Base-by-base conservation (phyloP, 176 grass and related monocot species). In the Carex littledalei region DNA sequence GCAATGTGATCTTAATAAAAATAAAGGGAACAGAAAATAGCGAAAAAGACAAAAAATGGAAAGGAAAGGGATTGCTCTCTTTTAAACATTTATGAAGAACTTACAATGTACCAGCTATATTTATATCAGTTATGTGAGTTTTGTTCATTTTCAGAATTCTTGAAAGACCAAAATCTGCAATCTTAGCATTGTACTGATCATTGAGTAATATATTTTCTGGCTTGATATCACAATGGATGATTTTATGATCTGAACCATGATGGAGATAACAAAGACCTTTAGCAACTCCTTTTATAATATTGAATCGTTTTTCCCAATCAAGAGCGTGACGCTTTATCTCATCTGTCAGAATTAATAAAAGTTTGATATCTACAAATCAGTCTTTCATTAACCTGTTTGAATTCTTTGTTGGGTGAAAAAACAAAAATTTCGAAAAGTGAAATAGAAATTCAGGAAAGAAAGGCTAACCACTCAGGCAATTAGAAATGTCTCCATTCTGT, bases 201-300 rank as follows among this genome's bases (percentile, higher is more conserved):
- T 88, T 81, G 6, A 88, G 67, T 34, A 88, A 47, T 14, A 88
- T 74, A 74, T 88, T 88, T 72, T 72, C 82, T 14, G 80, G 80
- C 75, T 88, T 88, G n/a, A 88, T 63, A 65, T 88, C 86, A 62
- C 86, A 77, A 56, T 88, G 86, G 67, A 88, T 78, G 17, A 84
- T 84, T 17, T 77, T 77, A 9, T 83, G 39, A 50, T 83, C 62
- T 3, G 80, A 84, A 45, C 82, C 45, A 49, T 88, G 68, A 57
- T 88, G 81, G 10, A 88, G 86, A 54, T 68, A 79, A 15, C 17
- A 76, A 78, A 88, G 86, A 55, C 86, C 86, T 84, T 67, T 81
- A 21, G 81, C 86, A 63, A 73, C 52, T 63, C 68, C 86, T 3
- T 60, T 65, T 47, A 88, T 66, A 59, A 88, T 78, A 10, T 84